Percentiles rank a stretch among this genome's conserved stretches.
Conservation (phyloP, 352 stramenopile genomes). For the Phytophthora megakarya region DNA sequence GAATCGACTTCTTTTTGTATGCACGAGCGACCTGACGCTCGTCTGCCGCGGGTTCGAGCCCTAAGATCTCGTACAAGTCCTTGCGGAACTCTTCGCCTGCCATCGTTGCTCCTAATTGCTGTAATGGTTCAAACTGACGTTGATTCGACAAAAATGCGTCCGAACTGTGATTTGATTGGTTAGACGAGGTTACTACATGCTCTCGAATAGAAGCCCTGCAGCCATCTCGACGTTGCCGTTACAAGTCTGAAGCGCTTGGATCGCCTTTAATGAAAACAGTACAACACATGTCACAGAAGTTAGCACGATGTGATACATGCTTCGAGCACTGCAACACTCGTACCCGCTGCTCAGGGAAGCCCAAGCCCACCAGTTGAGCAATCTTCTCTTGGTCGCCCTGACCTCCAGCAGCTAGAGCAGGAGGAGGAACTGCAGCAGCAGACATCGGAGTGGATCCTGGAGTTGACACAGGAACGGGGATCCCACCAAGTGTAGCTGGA, state of each 20-base stretch:
- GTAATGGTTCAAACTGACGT: neutral
- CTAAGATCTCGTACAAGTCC: constrained; percentile 80
- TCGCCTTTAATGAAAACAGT: constrained; percentile 45
- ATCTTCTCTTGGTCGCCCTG: constrained; percentile 59
- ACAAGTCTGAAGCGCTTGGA: constrained; percentile 67
- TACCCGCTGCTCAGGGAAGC: constrained; percentile 68
- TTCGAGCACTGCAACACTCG: neutral
- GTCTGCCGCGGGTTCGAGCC: constrained; percentile 65
- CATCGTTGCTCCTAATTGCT: constrained; percentile 20
- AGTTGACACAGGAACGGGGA: constrained; percentile 35
- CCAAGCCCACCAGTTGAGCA: constrained; percentile 62
- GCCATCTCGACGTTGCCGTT: constrained; percentile 84
- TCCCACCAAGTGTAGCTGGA: constrained; percentile 29
- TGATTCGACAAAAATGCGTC: constrained; percentile 29
- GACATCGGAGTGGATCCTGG: constrained; percentile 25
- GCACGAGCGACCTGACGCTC: constrained; percentile 75
- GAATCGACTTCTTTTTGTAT: constrained; percentile 84
- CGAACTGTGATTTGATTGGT: constrained; percentile 22
- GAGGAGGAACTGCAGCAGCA: constrained; percentile 14
- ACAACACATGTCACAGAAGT: constrained; percentile 27
- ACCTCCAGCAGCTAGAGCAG: constrained; percentile 17
- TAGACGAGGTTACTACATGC: constrained; percentile 37
- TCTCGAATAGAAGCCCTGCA: constrained; percentile 83
- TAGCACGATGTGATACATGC: neutral
- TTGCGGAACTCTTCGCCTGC: constrained; percentile 45